Percentiles rank a stretch among this genome's conserved stretches.
Conservation (phyloP, 768 basidiomycete genomes). For the Leccinum imitatum region DNA sequence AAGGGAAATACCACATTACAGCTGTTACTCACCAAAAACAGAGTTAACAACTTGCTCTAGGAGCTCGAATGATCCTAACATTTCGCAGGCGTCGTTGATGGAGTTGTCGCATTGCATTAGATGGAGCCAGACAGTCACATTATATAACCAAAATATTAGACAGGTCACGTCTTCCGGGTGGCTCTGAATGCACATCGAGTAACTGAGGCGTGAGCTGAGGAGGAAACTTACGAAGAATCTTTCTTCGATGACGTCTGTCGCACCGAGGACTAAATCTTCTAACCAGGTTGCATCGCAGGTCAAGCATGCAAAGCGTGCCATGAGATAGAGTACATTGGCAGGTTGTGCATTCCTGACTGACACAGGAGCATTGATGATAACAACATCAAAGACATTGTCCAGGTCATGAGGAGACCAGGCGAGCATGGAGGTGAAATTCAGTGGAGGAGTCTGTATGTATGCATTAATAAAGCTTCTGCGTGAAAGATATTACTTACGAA, state of each 20-base stretch:
- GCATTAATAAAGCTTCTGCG: constrained; percentile 5
- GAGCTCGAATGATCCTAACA: constrained; percentile 79
- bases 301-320: constrained; percentile 89
- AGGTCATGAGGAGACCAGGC: constrained; percentile 85
- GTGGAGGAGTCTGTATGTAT: constrained; percentile 58
- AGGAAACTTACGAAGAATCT: constrained; percentile 76
- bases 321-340: constrained; percentile 87
- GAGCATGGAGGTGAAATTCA: constrained; percentile 85
- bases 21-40: constrained; percentile 69
- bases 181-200: constrained; percentile 46
- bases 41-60: constrained; percentile 94
- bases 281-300: constrained; percentile 91
- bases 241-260: constrained; percentile 90
- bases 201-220: constrained; percentile 6
- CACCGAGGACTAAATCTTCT: constrained; percentile 88
- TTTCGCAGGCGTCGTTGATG: constrained; percentile 76
- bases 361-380: constrained; percentile 76
- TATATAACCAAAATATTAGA: constrained; percentile 94
- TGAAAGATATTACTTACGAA: constrained; percentile 38
- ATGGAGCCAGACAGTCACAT: constrained; percentile 87
- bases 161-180: constrained; percentile 83
- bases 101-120: constrained; percentile 84
- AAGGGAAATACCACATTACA: neutral
- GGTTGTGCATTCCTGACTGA: constrained; percentile 76
- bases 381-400: constrained; percentile 74